Evolutionary conservation across 768 basidiomycete species (phyloP).

Genomic region (Thelephora ganbajun): DNA sequence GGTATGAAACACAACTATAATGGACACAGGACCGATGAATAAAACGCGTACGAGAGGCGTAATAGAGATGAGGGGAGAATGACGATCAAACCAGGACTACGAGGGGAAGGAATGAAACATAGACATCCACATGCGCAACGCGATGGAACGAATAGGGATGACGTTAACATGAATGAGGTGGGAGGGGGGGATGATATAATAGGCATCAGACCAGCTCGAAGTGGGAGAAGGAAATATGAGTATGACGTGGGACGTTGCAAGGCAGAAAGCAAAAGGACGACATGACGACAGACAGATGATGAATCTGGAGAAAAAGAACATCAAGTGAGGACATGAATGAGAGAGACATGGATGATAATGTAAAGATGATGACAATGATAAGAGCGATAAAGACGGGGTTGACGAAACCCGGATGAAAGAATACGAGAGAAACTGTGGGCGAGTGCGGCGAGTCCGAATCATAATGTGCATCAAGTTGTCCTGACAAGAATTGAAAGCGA

Average conservation of each 20-base stretch:
- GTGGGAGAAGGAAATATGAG: no score
- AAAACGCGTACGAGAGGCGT: background rate
- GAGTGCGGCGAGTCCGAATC: background rate
- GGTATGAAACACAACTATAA: conserved; percentile 2
- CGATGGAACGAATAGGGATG: background rate
- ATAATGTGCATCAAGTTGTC: background rate
- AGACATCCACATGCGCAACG: background rate
- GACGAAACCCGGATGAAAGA: background rate
- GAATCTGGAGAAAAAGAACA: background rate
- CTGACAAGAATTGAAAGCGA: no score
- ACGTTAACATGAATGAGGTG: background rate
- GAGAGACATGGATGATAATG: background rate
- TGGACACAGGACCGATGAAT: background rate
- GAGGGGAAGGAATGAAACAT: no score
- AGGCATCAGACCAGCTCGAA: no score
- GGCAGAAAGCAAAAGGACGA: conserved; percentile 1
- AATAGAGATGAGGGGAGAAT: background rate
- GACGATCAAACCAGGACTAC: no score
- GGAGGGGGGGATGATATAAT: background rate
- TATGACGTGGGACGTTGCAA: background rate
- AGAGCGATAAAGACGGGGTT: background rate
- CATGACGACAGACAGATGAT: background rate
- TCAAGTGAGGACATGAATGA: background rate
- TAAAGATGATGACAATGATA: background rate
- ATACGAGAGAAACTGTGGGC: background rate